A percentile compares a stretch with the other conserved stretches of the same genome.
Evolutionary conservation across 2,329 filamentous ascomycete species (phyloP).

Genomic region (Neofusicoccum laricinum): DNA sequence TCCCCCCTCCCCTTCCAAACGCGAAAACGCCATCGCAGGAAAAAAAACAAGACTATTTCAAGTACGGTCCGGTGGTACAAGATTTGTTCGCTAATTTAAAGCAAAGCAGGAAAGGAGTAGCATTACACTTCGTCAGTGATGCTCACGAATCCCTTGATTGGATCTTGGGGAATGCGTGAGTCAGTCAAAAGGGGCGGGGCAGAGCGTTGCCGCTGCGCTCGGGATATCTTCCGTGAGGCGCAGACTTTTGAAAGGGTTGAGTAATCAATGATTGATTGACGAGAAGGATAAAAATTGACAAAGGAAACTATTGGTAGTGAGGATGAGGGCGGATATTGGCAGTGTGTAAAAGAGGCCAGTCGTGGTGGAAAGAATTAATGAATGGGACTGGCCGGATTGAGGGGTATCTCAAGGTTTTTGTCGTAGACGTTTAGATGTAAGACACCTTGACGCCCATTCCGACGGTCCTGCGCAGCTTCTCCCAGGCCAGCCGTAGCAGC

Average conservation of each 20-base stretch:
- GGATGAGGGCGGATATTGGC: conserved; percentile 4
- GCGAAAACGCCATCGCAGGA: neutral
- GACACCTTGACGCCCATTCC: conserved; percentile 98
- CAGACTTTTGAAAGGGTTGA: neutral
- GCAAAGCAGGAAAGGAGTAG: neutral
- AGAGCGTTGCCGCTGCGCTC: neutral
- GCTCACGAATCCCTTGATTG: neutral
- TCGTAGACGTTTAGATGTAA: conserved; percentile 64
- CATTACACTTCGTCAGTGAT: conserved; percentile 8
- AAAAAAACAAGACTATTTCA: neutral
- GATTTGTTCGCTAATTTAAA: neutral
- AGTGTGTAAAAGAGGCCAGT: neutral
- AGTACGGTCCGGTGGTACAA: too few relatives aligned
- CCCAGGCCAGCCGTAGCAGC: conserved; percentile 69
- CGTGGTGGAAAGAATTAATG: neutral
- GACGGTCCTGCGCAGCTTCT: conserved; percentile 77
- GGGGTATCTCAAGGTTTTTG: neutral
- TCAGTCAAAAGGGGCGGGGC: neutral
- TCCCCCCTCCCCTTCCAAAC: neutral
- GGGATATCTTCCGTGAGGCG: neutral
- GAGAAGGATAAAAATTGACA: neutral
- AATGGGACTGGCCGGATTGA: neutral
- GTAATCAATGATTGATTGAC: neutral
- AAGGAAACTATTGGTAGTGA: conserved; percentile 1
- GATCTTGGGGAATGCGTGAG: neutral